These are phyloP conservation scores for Metahyphopichia silvanorum DNA, from an alignment of 805 yeast genomes.

Conservation along the genomic window DNA sequence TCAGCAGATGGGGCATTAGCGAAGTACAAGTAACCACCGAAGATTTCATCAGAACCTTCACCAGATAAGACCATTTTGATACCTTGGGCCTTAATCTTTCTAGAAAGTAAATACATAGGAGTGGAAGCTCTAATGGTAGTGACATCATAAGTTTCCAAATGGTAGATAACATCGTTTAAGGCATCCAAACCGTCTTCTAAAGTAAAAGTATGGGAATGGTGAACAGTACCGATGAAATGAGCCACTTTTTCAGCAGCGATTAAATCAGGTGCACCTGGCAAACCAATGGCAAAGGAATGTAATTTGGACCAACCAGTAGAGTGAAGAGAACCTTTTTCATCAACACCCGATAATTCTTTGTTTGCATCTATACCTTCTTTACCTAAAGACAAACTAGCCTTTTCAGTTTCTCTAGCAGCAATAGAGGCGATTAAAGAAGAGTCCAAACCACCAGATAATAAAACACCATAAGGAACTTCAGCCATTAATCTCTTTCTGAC, in stretches of 20 bases:
- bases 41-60: conserved; percentile 98
- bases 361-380: conserved; percentile 56
- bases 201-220: conserved; percentile 97
- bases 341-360: conserved; percentile 86
- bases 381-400: conserved; percentile 51
- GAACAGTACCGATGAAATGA: conserved; percentile 90
- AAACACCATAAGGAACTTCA: conserved; percentile 98
- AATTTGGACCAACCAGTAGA: conserved; percentile 73
- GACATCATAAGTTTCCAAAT: conserved; percentile 96
- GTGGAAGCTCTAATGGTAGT: conserved; percentile 99
- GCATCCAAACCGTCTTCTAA: conserved; percentile 97
- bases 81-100: conserved; percentile 99
- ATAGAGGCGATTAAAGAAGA: conserved; percentile 95
- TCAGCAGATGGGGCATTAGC: conserved; percentile 92
- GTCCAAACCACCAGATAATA: conserved; percentile 96
- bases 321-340: conserved; percentile 79
- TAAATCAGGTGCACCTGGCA: conserved; percentile 97
- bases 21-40: conserved; percentile 97
- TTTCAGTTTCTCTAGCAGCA: conserved; percentile 92
- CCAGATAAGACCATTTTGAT: conserved; percentile 99
- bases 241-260: conserved; percentile 96
- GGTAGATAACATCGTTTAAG: conserved; percentile 88
- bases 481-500: conserved; percentile 99
- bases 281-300: conserved; percentile 96
- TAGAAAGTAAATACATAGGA: conserved; percentile 93